Evolutionary conservation across 345 rosid species (phyloP).

Genomic region (Moricandia arvensis): DNA sequence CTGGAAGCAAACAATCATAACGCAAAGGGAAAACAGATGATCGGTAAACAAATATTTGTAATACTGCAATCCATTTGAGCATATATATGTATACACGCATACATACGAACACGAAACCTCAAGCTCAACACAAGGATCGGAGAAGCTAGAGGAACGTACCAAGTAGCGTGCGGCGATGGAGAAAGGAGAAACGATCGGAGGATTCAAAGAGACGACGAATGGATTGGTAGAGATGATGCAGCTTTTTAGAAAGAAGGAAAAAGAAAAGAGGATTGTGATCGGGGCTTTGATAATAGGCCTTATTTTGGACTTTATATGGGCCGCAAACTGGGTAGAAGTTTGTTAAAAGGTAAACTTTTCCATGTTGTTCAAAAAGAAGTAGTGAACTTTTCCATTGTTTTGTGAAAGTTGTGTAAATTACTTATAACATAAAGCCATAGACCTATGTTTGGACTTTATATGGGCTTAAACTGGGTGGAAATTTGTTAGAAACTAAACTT

Average conservation of each 20-base stretch:
- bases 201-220: slow-evolving; percentile 25
- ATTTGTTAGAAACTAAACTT: too few relatives aligned
- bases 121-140: slow-evolving; percentile 24
- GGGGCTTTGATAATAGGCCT: background rate
- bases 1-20: slow-evolving; percentile 9
- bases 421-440: too few relatives aligned
- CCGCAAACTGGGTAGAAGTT: background rate
- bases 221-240: slow-evolving; percentile 25
- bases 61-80: slow-evolving; percentile 9
- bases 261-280: background rate
- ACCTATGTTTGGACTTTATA: too few relatives aligned
- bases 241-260: background rate
- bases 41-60: background rate
- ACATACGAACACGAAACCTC: background rate
- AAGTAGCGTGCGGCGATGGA: slow-evolving; percentile 13
- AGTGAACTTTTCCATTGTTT: too few relatives aligned
- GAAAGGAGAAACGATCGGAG: slow-evolving; percentile 16
- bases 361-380: too few relatives aligned
- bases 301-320: background rate
- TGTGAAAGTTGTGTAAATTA: too few relatives aligned
- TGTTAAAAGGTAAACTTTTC: too few relatives aligned
- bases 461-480: too few relatives aligned
- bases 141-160: slow-evolving; percentile 28
- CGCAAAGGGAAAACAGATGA: background rate
- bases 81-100: background rate